Conservation (phyloP, 768 basidiomycete genomes). For the Lactarius indigo region DNA sequence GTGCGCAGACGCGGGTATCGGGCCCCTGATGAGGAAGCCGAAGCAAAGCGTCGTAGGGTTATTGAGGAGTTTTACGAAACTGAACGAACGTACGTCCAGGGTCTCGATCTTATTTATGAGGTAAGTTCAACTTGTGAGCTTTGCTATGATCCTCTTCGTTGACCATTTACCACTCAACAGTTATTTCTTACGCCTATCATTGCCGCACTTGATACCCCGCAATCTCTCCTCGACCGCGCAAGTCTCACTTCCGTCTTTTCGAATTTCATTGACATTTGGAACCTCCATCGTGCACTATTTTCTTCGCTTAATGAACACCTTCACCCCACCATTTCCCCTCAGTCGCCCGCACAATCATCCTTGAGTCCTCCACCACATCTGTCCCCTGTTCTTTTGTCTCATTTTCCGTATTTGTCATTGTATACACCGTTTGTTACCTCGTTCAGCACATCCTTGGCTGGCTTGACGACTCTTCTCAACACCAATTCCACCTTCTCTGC, state of each 20-base stretch:
- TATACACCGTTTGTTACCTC: conserved; percentile 83
- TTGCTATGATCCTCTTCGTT: background rate
- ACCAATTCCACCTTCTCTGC: conserved; percentile 55
- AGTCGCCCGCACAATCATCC: conserved; percentile 13
- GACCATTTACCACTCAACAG: conserved; percentile 37
- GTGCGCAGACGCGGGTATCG: conserved; percentile 37
- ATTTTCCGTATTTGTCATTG: conserved; percentile 85
- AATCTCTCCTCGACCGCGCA: conserved; percentile 64
- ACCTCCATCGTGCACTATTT: conserved; percentile 74
- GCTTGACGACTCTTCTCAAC: conserved; percentile 53
- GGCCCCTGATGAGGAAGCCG: conserved; percentile 45
- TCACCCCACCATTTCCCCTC: conserved; percentile 25
- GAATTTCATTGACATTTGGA: conserved; percentile 92
- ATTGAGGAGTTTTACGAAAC: conserved; percentile 81
- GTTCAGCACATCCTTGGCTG: conserved; percentile 62
- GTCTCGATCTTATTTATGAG: conserved; percentile 77
- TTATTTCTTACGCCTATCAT: conserved; percentile 83
- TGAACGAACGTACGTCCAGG: conserved; percentile 76
- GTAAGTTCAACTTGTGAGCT: conserved; percentile 40
- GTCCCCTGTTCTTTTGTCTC: conserved; percentile 64
- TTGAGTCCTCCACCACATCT: conserved; percentile 40
- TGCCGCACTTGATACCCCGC: conserved; percentile 61
- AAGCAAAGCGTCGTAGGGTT: conserved; percentile 61
- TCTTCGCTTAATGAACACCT: conserved; percentile 51
- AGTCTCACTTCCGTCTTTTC: conserved; percentile 75